phyloP scores from a whole-genome alignment of 169 alveolate species.

The Cryptosporidium muris region DNA sequence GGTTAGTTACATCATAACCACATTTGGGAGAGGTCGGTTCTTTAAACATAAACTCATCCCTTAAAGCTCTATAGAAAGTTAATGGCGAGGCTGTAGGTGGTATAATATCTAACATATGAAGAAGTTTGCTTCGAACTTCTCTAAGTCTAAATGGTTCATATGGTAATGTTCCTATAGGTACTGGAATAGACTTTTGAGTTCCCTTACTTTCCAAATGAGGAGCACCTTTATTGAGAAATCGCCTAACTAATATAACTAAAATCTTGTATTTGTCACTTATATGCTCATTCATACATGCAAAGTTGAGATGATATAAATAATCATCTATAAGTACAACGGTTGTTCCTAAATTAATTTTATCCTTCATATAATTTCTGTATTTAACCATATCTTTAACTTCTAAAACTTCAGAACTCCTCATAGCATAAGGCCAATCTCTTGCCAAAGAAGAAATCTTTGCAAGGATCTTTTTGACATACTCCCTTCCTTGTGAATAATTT shows the following conservation, averaged over 20 bases:
- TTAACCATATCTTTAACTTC: constrained; percentile 50
- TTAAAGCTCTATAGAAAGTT: constrained; percentile 17
- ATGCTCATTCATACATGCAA: constrained; percentile 64
- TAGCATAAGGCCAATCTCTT: constrained; percentile 53
- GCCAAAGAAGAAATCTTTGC: constrained; percentile 51
- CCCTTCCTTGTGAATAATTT: constrained; percentile 9
- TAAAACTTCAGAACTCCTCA: constrained; percentile 37
- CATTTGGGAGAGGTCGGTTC: constrained; percentile 67
- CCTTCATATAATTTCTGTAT: constrained; percentile 34
- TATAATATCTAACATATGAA: constrained; percentile 11
- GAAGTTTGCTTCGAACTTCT: constrained; percentile 35
- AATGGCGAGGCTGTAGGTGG: constrained; percentile 43
- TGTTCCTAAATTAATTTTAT: constrained; percentile 27
- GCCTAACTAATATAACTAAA: constrained; percentile 18
- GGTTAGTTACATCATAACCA: constrained; percentile 47
- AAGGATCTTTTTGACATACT: constrained; percentile 22
- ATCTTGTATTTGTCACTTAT: constrained; percentile 44
- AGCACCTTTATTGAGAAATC: not conserved
- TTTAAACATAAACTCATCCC: constrained; percentile 49
- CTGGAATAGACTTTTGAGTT: constrained; percentile 59
- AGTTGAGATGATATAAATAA: constrained; percentile 46
- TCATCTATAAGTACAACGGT: constrained; percentile 55
- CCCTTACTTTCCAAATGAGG: constrained; percentile 17
- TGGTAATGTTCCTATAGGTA: constrained; percentile 57
- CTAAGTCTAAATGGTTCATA: constrained; percentile 49